Evolutionary conservation across 495 filamentous ascomycete species (phyloP).

Genomic region (Emericellopsis terricola): DNA sequence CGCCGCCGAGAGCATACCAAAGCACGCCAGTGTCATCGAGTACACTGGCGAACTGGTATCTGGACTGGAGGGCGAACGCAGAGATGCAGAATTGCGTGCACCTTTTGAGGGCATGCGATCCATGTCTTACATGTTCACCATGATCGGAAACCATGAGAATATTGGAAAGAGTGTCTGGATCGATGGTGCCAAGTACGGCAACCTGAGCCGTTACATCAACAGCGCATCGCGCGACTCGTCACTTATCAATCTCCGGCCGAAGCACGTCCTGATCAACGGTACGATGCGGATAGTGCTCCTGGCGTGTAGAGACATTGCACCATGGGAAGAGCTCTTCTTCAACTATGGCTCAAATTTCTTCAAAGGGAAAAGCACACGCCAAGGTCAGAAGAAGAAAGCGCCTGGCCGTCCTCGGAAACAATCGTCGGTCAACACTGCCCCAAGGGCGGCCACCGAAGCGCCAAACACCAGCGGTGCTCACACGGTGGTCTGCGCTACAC

Average conservation of each 20-base stretch:
- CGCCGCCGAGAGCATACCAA: slow-evolving; percentile 38
- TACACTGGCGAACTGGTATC: slow-evolving; percentile 57
- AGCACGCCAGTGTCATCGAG: slow-evolving; percentile 47
- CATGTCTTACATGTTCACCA: slow-evolving; percentile 46
- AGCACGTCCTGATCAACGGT: slow-evolving; percentile 43
- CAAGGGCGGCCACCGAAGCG: too few species aligned
- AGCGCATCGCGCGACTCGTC: slow-evolving; percentile 28
- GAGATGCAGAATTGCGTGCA: slow-evolving; percentile 36
- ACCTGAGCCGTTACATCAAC: slow-evolving; percentile 50
- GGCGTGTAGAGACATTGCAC: slow-evolving; percentile 36
- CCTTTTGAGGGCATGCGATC: slow-evolving; percentile 42
- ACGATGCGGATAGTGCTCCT: slow-evolving; percentile 51
- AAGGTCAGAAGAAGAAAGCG: too few species aligned
- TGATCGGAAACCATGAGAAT: slow-evolving; percentile 25
- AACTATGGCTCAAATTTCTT: slow-evolving; percentile 41
- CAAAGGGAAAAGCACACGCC: too few species aligned
- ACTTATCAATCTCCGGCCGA: slow-evolving; percentile 33
- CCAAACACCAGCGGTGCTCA: too few species aligned
- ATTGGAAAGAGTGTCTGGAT: slow-evolving; percentile 33
- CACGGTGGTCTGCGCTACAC: too few species aligned
- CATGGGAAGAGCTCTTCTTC: slow-evolving; percentile 55
- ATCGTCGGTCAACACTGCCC: too few species aligned
- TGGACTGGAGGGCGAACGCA: slow-evolving; percentile 38
- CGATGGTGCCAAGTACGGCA: slow-evolving; percentile 33
- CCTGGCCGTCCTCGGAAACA: too few species aligned